Percentiles rank a stretch among this genome's conserved stretches.
Conservation (phyloP, 306 rosid genomes). For the Luffa acutangula region DNA sequence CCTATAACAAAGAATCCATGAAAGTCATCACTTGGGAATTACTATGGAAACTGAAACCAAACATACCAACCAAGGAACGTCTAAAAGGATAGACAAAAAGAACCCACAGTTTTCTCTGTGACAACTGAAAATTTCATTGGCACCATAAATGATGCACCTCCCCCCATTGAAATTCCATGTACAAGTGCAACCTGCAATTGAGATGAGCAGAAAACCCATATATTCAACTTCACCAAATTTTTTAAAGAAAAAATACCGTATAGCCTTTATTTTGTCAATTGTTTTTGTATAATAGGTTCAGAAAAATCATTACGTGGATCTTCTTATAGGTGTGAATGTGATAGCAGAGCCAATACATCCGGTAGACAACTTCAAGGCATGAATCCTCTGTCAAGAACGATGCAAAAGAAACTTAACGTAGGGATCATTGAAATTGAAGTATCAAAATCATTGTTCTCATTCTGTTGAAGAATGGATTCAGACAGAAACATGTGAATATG, state of each 20-base stretch:
- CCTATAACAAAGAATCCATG: constrained; percentile 29
- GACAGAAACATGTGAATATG: neutral
- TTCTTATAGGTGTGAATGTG: constrained; percentile 90
- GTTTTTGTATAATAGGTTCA: neutral
- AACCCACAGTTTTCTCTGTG: constrained; percentile 79
- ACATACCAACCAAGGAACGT: neutral
- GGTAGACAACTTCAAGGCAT: constrained; percentile 78
- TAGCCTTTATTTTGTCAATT: neutral
- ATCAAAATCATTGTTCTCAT: neutral
- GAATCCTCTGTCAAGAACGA: constrained; percentile 60
- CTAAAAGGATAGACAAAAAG: constrained; percentile 1
- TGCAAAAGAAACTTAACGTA: constrained; percentile 1
- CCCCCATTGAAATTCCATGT: constrained; percentile 93
- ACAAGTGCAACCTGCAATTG: constrained; percentile 66
- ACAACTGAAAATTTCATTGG: constrained; percentile 86
- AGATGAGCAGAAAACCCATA: neutral
- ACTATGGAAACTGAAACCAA: constrained; percentile 1
- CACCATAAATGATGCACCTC: constrained; percentile 87
- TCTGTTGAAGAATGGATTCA: neutral
- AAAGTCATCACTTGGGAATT: constrained; percentile 1
- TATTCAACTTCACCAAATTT: neutral
- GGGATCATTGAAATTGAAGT: neutral
- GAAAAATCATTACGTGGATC: constrained; percentile 40
- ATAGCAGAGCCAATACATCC: constrained; percentile 88
- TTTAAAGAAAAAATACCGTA: neutral